Evolutionary conservation across 1,139 yeast species (phyloP).

Genomic region (Candida tunisiensis): DNA sequence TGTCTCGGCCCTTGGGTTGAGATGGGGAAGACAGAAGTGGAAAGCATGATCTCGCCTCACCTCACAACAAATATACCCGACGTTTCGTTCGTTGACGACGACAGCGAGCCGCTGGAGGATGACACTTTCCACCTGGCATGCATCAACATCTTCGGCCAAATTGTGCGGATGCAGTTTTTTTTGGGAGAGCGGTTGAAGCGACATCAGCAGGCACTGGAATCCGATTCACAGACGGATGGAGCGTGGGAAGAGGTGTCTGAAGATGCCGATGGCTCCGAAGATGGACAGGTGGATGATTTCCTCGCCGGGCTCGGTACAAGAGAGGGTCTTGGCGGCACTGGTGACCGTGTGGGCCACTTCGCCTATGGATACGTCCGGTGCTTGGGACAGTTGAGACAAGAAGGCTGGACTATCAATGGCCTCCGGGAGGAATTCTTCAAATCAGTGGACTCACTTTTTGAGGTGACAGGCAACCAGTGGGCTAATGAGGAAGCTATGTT

Average conservation of each 20-base stretch:
- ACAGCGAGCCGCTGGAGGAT: conserved; percentile 5
- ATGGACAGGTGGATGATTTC: neutral
- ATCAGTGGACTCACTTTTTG: conserved; percentile 34
- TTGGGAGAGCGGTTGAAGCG: conserved; percentile 4
- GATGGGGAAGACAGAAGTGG: neutral
- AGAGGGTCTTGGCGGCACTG: too few relatives aligned
- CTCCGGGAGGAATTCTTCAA: conserved; percentile 27
- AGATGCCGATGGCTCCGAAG: neutral
- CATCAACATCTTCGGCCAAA: conserved; percentile 12
- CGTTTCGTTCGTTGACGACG: conserved; percentile 25
- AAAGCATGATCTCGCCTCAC: conserved; percentile 18
- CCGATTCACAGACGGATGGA: neutral
- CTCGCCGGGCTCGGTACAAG: too few relatives aligned
- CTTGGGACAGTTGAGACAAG: conserved; percentile 30
- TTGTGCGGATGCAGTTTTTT: conserved; percentile 12
- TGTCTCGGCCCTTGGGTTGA: conserved; percentile 12
- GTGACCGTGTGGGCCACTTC: conserved; percentile 1
- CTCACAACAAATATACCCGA: conserved; percentile 45
- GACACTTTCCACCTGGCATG: conserved; percentile 7
- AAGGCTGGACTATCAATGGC: conserved; percentile 39
- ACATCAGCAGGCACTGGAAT: too few relatives aligned
- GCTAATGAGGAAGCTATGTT: conserved; percentile 15
- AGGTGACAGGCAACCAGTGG: conserved; percentile 31
- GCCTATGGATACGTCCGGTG: conserved; percentile 9
- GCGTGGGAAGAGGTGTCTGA: neutral